Evolutionary conservation across 192 early-diverging fungal species (phyloP).

Genomic region (Thoreauomyces humboldtii): DNA sequence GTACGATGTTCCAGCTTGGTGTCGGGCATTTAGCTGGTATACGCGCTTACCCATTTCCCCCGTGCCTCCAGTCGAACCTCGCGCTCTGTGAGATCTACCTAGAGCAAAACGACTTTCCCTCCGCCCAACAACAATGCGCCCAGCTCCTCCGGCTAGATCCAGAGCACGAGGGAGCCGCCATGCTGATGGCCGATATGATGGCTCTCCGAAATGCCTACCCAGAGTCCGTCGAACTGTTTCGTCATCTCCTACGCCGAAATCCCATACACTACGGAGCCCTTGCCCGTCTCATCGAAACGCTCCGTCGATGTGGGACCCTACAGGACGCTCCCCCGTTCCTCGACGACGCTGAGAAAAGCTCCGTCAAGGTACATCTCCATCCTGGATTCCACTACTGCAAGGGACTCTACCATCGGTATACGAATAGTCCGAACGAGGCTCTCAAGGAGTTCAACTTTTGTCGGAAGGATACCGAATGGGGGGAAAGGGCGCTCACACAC

Average conservation of each 20-base stretch:
- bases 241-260: slow-evolving; percentile 39
- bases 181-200: slow-evolving; percentile 53
- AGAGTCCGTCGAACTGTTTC: slow-evolving; percentile 41
- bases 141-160: slow-evolving; percentile 36
- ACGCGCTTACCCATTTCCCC: not conserved
- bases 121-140: slow-evolving; percentile 51
- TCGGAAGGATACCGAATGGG: slow-evolving; percentile 47
- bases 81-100: slow-evolving; percentile 41
- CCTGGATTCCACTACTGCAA: slow-evolving; percentile 54
- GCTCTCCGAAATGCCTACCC: slow-evolving; percentile 36
- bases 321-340: slow-evolving; percentile 37
- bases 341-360: slow-evolving; percentile 32
- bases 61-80: slow-evolving; percentile 34
- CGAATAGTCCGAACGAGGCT: slow-evolving; percentile 48
- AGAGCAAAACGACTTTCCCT: slow-evolving; percentile 27
- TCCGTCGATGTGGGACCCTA: slow-evolving; percentile 43
- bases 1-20: too few species aligned
- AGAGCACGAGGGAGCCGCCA: slow-evolving; percentile 40
- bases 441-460: slow-evolving; percentile 51
- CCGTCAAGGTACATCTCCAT: slow-evolving; percentile 36
- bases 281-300: slow-evolving; percentile 42
- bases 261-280: slow-evolving; percentile 42
- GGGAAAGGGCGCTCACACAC: slow-evolving; percentile 40
- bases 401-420: slow-evolving; percentile 48
- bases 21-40: slow-evolving; percentile 5